Percentiles rank a stretch among this genome's conserved stretches.
phyloP scores from a whole-genome alignment of 305 asterid species.

The Plantago lanceolata region DNA sequence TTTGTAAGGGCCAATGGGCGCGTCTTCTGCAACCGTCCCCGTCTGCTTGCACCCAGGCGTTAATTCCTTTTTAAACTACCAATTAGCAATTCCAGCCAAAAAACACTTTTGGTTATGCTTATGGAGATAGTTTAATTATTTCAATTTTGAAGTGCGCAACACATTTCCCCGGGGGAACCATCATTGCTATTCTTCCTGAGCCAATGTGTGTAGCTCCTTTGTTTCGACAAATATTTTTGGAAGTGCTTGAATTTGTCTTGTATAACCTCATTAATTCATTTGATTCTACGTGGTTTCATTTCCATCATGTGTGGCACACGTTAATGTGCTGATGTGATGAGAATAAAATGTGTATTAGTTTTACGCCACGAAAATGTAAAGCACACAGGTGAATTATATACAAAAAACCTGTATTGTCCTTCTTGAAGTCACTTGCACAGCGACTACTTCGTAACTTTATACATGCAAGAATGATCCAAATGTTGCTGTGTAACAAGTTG shows the following conservation, averaged over 20 bases:
- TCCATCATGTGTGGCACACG: not conserved
- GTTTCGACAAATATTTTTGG: not conserved
- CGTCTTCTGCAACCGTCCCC: slow-evolving; percentile 91
- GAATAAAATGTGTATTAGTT: too few species aligned
- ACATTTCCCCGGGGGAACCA: slow-evolving; percentile 25
- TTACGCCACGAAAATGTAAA: too few species aligned
- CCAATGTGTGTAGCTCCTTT: slow-evolving; percentile 7
- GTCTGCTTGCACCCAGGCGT: slow-evolving; percentile 75
- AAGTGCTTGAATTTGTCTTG: slow-evolving; percentile 1
- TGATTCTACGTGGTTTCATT: not conserved
- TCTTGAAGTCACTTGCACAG: too few species aligned
- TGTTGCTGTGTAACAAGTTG: too few species aligned
- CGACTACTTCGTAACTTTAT: too few species aligned
- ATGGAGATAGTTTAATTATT: slow-evolving; percentile 20
- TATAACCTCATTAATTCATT: slow-evolving; percentile 4
- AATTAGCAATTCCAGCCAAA: slow-evolving; percentile 12
- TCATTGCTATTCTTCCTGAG: slow-evolving; percentile 1
- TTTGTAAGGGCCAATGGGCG: slow-evolving; percentile 82
- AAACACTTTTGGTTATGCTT: slow-evolving; percentile 6
- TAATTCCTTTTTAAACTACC: slow-evolving; percentile 31
- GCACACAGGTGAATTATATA: too few species aligned
- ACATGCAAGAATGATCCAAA: too few species aligned
- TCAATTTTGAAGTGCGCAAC: not conserved
- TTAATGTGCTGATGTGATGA: not conserved
- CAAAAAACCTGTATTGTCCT: too few species aligned